phyloP scores from a whole-genome alignment of 179 eudicot genomes.

The Silene coronaria region DNA sequence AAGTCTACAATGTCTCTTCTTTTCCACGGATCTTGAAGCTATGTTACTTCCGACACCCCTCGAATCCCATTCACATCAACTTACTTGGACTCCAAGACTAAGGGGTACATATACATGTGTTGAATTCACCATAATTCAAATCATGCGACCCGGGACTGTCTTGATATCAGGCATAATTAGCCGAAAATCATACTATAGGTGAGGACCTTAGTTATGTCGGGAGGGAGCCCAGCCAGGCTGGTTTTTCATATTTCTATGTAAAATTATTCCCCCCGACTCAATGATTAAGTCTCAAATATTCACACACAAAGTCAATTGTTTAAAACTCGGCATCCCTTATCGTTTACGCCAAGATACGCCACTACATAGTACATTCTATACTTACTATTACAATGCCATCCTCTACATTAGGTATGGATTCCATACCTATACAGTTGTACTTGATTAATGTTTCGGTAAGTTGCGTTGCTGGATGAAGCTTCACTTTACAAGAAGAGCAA shows the following conservation, averaged over 20 bases:
- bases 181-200: background rate
- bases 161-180: background rate
- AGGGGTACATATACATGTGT: background rate
- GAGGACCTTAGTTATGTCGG: too few species aligned
- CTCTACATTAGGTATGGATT: background rate
- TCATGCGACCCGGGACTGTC: background rate
- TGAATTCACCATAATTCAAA: background rate
- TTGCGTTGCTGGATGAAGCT: background rate
- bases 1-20: too few species aligned
- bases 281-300: too few species aligned
- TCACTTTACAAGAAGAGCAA: background rate
- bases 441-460: background rate
- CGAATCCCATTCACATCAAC: background rate
- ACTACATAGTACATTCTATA: too few species aligned
- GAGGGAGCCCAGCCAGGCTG: too few species aligned
- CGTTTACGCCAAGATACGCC: too few species aligned
- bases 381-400: too few species aligned
- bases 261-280: too few species aligned
- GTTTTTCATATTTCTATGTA: too few species aligned
- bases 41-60: too few species aligned
- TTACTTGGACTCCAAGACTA: background rate
- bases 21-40: background rate
- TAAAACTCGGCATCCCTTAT: too few species aligned
- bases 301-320: too few species aligned
- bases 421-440: background rate